Evolutionary conservation across 129 eudicot species (phyloP), one percentile per base, ranked within the genome.

Genomic region (Silybum marianum): DNA sequence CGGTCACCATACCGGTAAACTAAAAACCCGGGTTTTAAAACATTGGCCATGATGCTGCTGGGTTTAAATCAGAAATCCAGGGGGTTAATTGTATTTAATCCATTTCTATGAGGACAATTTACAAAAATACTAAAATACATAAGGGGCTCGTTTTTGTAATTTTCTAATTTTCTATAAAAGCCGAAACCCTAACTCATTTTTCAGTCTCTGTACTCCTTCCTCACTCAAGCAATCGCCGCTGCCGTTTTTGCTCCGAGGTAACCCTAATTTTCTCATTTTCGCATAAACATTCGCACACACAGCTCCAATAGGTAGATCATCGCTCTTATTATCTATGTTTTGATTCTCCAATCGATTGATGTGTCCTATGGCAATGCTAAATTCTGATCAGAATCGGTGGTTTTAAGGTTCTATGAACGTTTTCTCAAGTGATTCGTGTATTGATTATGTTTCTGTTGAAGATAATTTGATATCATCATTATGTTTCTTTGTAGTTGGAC

Each of bases 181-280:
- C 79, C 75, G 69, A 81, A 81, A 81, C 84, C 84, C 84, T 81
- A 81, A 74, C 38, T 38, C 16, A 6, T 21, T 39, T 63, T 42
- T 4, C 34, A 65, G 51, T 19, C 79, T 66, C 74, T 63, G 79
- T 51, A 81, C 42, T 44, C 79, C 72, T 39, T 62, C 73, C 69
- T 42, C 75, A 28, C 79, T 65, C 84, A 73, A 58, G 84, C 84
- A 81, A 22, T 81, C 79, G 67, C 58, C 73, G 84, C 79, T 11
- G 71, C 79, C 74, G 74, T 81, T 58, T 71, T 22, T 22, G 71
- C 84, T 63, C 36, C 66, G n/a, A 81, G 84, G 84, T 81, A 81
- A 81, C 79, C 80, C 80, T 42, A 75, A 73, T 26, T 28, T 25
- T 25, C 24, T 14, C 42, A 32, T 54, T 21, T 51, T 46, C 14